Base-by-base conservation (phyloP, 139 green algal species). In the Chlamydomonas applanata region DNA sequence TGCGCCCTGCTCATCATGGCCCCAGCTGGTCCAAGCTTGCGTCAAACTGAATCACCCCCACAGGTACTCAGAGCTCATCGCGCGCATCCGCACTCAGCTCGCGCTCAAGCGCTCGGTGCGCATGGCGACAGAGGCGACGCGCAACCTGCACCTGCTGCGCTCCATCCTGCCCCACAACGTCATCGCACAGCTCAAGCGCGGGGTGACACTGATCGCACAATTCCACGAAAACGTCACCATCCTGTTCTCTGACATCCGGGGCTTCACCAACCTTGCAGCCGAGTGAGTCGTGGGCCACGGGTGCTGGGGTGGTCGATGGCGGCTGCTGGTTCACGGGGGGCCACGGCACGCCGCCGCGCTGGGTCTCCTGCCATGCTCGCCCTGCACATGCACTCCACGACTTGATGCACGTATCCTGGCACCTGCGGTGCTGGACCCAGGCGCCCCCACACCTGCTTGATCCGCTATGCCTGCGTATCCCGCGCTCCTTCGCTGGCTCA, bases 161-260 rank as follows among this genome's bases (percentile, higher is more conserved):
- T 77, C 79, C 68, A 87, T 87, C 61, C 81, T 87, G 73, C 81
- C 81, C 20, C 45, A 60, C 30, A 76, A 76, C 63, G 71, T 87
- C 70, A 87, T 87, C 57, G 32, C 46, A 2, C 77, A 82, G 57
- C 77, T 87, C 36, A 79, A 81, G 59, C 33, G 71, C 27, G 81
- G 81, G 17, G 60, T 74, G 22, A 69, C 54, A 0, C 70, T 81
- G n/a, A 82, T 87, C 14, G 77, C 77, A 11, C 53, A 75, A 20
- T 75, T 67, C 69, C 69, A 75, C 30, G 33, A 75, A 19, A 30
- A 36, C 5, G 72, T 83, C 25, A 83, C 73, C 40, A 80, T 89
- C 63, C 30, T 89, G 35, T 89, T 86, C 64, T 77, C 71, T 22
- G 84, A 89, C 72, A 82, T 89, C 57, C 72, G 79, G 44, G 74